Percentiles rank a stretch among this genome's conserved stretches.
Evolutionary conservation across 192 early-diverging fungal genomes (phyloP).

Genomic region (Hyaloraphidium curvatum): DNA sequence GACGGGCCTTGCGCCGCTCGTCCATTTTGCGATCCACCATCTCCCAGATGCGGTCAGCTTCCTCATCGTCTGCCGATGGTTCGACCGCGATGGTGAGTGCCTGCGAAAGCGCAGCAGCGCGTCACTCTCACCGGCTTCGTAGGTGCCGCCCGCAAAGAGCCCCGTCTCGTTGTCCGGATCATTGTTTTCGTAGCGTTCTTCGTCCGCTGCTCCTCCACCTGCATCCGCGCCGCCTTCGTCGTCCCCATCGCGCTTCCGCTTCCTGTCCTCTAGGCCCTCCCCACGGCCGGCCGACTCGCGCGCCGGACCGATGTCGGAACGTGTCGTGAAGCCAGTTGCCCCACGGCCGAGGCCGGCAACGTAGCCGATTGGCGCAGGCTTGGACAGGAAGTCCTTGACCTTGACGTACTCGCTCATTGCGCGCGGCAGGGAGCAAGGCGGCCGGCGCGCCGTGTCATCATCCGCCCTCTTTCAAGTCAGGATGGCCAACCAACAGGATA

Average conservation of each 20-base stretch:
- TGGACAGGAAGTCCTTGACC: constrained; percentile 69
- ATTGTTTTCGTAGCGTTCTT: constrained; percentile 44
- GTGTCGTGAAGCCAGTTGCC: constrained; percentile 93
- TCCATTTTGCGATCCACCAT: constrained; percentile 81
- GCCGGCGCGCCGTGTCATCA: too few species aligned
- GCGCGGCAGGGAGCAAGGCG: too few species aligned
- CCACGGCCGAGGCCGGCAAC: constrained; percentile 94
- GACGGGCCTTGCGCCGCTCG: constrained; percentile 48
- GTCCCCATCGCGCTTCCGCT: not conserved
- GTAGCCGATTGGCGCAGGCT: constrained; percentile 84
- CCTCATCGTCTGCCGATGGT: constrained; percentile 96
- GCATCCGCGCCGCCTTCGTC: constrained; percentile 6
- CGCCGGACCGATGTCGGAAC: constrained; percentile 93
- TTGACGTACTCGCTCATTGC: too few species aligned
- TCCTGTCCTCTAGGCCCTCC: constrained; percentile 4
- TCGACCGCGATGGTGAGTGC: too few species aligned
- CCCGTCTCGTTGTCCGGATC: constrained; percentile 91
- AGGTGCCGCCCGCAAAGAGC: constrained; percentile 65
- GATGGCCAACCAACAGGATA: too few species aligned
- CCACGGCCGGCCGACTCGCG: constrained; percentile 38
- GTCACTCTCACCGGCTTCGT: too few species aligned
- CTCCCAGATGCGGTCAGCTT: constrained; percentile 84
- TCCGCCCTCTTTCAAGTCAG: too few species aligned
- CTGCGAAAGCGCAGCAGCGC: too few species aligned
- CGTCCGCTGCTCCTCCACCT: constrained; percentile 9